Base-by-base conservation (phyloP, 2,329 filamentous ascomycete genomes). In the Paecilomyces formosus region DNA sequence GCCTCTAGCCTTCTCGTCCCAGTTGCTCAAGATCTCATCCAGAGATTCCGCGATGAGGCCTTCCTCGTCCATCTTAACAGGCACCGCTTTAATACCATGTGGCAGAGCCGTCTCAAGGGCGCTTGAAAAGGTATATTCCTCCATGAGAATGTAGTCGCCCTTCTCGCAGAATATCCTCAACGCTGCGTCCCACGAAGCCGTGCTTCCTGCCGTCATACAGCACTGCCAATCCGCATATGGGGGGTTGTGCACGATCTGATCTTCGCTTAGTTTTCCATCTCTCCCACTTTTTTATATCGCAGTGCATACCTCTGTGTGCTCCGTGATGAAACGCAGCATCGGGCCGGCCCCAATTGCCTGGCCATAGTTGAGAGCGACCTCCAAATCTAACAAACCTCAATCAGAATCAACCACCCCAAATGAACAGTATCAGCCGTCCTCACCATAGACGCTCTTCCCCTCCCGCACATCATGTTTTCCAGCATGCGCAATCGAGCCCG, bases 211-310 rank as follows among this genome's bases (percentile, higher is more conserved):
- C 2, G 87, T 92, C 78, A 97, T 81, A 57, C 86, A 87, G 67
- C 90, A 90, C 63, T 85, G 82, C 94, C 94, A 99, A 77, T 99
- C 92, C 18, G 87, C 82, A 71, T 97, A 97, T 0, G 90, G 90
- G 15, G 93, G 92, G 61, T 85, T 82, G 74, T 91, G 90, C 15
- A 96, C 86, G 58, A 97, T 85, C 77, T 79, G 60, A 2, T 22
- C 28, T 13, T 7, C 9, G 3, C 5, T 45, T 45, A 45, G 18
- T 9, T 18, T 2, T 9, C 5, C 15, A 21, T 45, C 6, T 31
- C 39, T n/a, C n/a, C n/a, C 8, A 21, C 15, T 45, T n/a, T 9
- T 8, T 45, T 18, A 45, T 18, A 9, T 6, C 18, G 45, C 22
- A 15, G 52, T 53, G 35, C 66, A 57, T 66, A 79, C 78, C 76